Base-by-base conservation (phyloP, 2,329 filamentous ascomycete species). In the Cercospora sp. region DNA sequence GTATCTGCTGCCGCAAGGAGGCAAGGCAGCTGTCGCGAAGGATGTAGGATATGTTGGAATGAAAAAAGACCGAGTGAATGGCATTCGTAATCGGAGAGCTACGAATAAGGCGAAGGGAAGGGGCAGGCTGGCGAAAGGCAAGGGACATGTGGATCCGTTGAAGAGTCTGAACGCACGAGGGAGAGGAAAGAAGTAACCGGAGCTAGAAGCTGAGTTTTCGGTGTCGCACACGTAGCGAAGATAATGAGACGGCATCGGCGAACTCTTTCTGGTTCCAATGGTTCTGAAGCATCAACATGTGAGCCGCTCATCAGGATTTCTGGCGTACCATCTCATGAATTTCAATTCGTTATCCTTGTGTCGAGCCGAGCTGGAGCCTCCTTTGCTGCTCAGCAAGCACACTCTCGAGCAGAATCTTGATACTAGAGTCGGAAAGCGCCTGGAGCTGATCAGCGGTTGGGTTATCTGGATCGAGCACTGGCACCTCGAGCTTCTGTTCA, bases 1-100 rank as follows among this genome's bases (percentile, higher is more conserved):
- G 58, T 99, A 99, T 78, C 82, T 99, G 62, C 83, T 99, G 74
- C 95, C 95, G 0, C 82, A 86, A 80, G 77, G 93, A 87, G 90
- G 51, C 9, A 91, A 88, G 79, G 90, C 91, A 75, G 89, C 86
- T 0, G 81, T 92, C 63, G 72, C 70, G 55, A 86, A 87, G 28
- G 86, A 92, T 67, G 85, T 93, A 65, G 92, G 92, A 1, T 95
- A 93, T 75, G 92, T 97, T 37, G 88, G 91, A 0, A 83, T 89
- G 69, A 81, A 81, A 68, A 87, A 85, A 76, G 77, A 77, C 10
- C 81, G 74, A 69, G 82, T 81, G 74, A 87, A 85, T 74, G 80
- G 81, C 61, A 85, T 85, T 70, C 80, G 84, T 62, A 80, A 76
- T 69, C 78, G 76, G 51, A 76, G 76, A 78, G 81, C 79, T 72